A percentile compares a stretch with the other conserved stretches of the same genome.
Evolutionary conservation across 495 filamentous ascomycete species (phyloP).

Genomic region (Parmelia sp.): DNA sequence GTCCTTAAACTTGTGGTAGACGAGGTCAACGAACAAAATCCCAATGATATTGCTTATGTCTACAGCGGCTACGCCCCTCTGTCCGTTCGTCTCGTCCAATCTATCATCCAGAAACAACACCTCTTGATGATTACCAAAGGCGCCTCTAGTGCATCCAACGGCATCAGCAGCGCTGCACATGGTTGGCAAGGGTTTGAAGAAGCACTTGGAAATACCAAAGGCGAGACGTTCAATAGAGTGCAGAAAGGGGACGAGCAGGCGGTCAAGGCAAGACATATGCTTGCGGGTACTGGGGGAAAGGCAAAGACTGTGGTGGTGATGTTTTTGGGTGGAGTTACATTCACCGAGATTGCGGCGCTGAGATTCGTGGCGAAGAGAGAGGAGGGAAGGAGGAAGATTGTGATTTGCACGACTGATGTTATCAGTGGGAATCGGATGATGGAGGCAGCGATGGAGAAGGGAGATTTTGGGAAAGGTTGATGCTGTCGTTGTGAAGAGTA

Average conservation of each 20-base stretch:
- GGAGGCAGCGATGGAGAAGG: conserved; percentile 74
- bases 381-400: conserved; percentile 73
- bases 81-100: conserved; percentile 90
- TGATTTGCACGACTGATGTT: conserved; percentile 88
- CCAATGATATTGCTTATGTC: conserved; percentile 92
- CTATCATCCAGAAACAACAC: conserved; percentile 83
- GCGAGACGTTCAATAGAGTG: conserved; percentile 81
- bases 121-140: conserved; percentile 50
- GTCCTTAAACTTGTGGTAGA: conserved; percentile 84
- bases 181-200: conserved; percentile 92
- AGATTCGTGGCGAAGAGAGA: conserved; percentile 84
- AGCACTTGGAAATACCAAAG: conserved; percentile 73
- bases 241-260: conserved; percentile 94
- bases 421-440: conserved; percentile 88
- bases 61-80: conserved; percentile 96
- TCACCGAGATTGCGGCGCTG: conserved; percentile 91
- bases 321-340: conserved; percentile 89
- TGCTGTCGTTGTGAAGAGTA: background rate
- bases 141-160: conserved; percentile 41
- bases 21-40: conserved; percentile 95
- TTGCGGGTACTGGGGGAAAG: conserved; percentile 59
- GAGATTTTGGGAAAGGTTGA: conserved; percentile 49
- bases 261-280: conserved; percentile 74
- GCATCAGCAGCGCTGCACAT: conserved; percentile 55
- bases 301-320: conserved; percentile 87